Evolutionary conservation across 768 basidiomycete species (phyloP).

Genomic region (Auriscalpium vulgare): DNA sequence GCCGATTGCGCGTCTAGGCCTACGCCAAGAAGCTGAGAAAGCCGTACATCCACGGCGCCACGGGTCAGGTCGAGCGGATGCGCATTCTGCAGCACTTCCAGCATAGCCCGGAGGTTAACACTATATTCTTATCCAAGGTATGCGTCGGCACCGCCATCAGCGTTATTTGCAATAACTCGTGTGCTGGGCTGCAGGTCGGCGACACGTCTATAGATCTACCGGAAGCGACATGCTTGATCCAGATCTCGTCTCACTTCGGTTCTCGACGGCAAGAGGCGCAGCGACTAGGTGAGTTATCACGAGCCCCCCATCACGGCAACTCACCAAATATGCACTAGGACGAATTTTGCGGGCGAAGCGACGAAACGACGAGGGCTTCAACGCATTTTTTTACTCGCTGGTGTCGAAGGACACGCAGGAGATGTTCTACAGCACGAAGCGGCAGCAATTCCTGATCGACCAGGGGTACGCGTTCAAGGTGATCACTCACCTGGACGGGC

Average conservation of each 20-base stretch:
- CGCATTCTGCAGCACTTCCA: conserved; percentile 93
- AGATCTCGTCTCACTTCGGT: conserved; percentile 98
- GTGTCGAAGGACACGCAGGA: conserved; percentile 99
- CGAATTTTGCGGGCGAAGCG: conserved; percentile 96
- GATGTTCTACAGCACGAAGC: conserved; percentile 99
- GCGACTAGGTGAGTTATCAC: conserved; percentile 58
- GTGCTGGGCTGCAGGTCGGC: conserved; percentile 56
- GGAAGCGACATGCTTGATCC: conserved; percentile 98
- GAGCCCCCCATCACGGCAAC: background rate
- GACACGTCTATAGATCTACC: conserved; percentile 99
- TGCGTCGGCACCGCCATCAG: conserved; percentile 3
- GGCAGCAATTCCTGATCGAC: conserved; percentile 97
- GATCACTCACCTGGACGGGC: conserved; percentile 93
- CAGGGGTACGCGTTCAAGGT: conserved; percentile 99
- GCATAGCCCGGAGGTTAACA: conserved; percentile 91
- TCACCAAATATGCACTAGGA: conserved; percentile 35
- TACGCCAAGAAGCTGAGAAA: conserved; percentile 93
- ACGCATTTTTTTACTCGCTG: conserved; percentile 98
- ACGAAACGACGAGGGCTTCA: conserved; percentile 98
- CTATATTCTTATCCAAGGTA: conserved; percentile 95
- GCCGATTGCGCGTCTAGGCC: conserved; percentile 35
- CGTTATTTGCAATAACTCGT: conserved; percentile 8
- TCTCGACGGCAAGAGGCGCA: conserved; percentile 98
- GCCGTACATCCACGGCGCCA: conserved; percentile 93
- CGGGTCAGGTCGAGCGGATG: conserved; percentile 93